phyloP scores from a whole-genome alignment of 495 filamentous ascomycete species.

The Podospora pseudoanserina region DNA sequence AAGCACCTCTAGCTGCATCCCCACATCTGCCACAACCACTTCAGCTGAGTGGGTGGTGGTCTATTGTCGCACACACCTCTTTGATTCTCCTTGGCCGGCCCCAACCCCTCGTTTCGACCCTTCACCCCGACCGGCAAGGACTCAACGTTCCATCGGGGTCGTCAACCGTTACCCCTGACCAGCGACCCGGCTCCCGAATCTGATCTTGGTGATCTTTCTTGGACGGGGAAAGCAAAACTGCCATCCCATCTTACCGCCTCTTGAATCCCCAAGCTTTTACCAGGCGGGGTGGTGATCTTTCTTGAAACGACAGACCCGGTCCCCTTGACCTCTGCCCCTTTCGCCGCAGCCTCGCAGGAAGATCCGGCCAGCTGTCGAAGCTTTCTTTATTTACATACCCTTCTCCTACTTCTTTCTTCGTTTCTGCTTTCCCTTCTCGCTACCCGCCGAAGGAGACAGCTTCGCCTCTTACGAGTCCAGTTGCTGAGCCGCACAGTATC shows the following conservation, averaged over 20 bases:
- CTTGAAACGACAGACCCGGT: neutral
- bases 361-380: neutral
- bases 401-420: neutral
- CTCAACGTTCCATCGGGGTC: neutral
- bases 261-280: neutral
- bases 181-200: neutral
- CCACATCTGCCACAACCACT: neutral
- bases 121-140: neutral
- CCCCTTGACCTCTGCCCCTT: conserved; percentile 3
- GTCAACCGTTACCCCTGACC: neutral
- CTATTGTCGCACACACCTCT: neutral
- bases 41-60: neutral
- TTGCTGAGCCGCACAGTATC: too few species aligned
- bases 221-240: neutral
- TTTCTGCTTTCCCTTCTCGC: neutral
- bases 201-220: neutral
- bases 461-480: neutral
- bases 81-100: neutral
- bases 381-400: neutral
- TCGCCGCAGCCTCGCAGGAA: neutral
- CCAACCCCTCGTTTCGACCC: neutral
- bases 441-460: neutral
- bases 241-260: neutral
- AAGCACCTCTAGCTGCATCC: neutral
- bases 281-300: neutral